Conservation (phyloP, 1,284 basidiomycete genomes). For the Pholiota adiposa region DNA sequence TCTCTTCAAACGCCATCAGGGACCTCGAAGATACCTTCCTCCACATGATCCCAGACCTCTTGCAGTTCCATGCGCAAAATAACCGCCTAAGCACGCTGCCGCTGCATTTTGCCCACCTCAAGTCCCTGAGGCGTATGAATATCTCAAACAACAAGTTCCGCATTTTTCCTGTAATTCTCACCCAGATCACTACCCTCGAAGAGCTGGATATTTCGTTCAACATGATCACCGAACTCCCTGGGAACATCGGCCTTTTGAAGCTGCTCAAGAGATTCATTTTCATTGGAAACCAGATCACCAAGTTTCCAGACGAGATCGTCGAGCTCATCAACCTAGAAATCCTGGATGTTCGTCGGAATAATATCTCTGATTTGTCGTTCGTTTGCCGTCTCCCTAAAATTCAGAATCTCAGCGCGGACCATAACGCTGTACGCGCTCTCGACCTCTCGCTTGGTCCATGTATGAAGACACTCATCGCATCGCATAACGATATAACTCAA, state of each 20-base stretch:
- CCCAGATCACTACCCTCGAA: constrained; percentile 72
- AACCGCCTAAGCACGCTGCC: constrained; percentile 92
- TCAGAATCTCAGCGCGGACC: constrained; percentile 73
- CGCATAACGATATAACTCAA: constrained; percentile 84
- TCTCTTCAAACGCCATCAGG: constrained; percentile 92
- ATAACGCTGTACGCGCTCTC: constrained; percentile 83
- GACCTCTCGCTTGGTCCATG: constrained; percentile 75
- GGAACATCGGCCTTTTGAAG: constrained; percentile 75
- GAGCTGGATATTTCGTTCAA: constrained; percentile 98
- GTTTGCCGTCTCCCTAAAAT: constrained; percentile 76
- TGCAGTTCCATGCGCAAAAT: constrained; percentile 85
- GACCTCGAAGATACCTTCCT: constrained; percentile 89
- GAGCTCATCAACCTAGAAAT: constrained; percentile 67
- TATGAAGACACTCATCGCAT: constrained; percentile 65
- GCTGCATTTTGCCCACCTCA: constrained; percentile 80
- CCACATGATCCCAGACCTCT: constrained; percentile 77
- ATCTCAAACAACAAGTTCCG: constrained; percentile 98
- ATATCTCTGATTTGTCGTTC: constrained; percentile 74
- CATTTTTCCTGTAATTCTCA: constrained; percentile 77
- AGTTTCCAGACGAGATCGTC: constrained; percentile 73
- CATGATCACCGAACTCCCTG: constrained; percentile 81
- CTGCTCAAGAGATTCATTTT: constrained; percentile 79
- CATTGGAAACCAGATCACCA: constrained; percentile 85
- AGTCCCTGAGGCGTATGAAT: constrained; percentile 80
- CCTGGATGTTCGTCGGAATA: constrained; percentile 86